Base-by-base conservation (phyloP, 2,329 filamentous ascomycete species). In the Rachicladosporium sp. region DNA sequence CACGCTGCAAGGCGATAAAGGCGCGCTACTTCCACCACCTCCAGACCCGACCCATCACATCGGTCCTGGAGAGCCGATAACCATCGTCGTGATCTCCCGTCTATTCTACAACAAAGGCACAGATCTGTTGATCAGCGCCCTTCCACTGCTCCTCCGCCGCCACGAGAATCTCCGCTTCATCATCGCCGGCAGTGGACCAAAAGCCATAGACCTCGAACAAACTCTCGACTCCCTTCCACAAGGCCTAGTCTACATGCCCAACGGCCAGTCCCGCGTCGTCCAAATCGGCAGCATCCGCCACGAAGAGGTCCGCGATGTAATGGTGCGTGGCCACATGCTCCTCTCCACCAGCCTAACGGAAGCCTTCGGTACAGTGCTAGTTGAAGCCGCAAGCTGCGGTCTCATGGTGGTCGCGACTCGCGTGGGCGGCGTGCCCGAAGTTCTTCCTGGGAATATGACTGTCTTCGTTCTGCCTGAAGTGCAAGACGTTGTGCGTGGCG, bases 31-130 rank as follows among this genome's bases (percentile, higher is more conserved):
- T 65, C 50, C 65, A 33, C 57, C 60, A 13, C 59, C 61, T 8
- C 69, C 70, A 4, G 65, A 72, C 7, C 71, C 78, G 0, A 76
- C 78, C 3, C 78, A 79, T 39, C 77, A 76, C 5, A 72, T 93
- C 2, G 82, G 83, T 0, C 84, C 87, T 0, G 73, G 85, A 47
- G 89, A 95, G 51, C 82, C 78, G 8, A 89, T 98, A 53, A 95
- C 87, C 6, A 95, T 98, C 43, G 86, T 98, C 2, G 89, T 98
- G 13, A 93, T 98, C 46, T 95, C 88, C 6, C 85, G 91, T 12
- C 76, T 98, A 1, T 98, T 96, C 63, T 96, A 96, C 64, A 98
- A 98, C 64, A 98, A 98, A 60, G 91, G 91, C 43, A 96, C 86
- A 1, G 93, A 98, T 59, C 75, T 98, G 0, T 74, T 98, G n/a